These are phyloP conservation scores for Sarocladium strictum DNA, from an alignment of 2,329 filamentous ascomycete genomes.

Conservation along the genomic window DNA sequence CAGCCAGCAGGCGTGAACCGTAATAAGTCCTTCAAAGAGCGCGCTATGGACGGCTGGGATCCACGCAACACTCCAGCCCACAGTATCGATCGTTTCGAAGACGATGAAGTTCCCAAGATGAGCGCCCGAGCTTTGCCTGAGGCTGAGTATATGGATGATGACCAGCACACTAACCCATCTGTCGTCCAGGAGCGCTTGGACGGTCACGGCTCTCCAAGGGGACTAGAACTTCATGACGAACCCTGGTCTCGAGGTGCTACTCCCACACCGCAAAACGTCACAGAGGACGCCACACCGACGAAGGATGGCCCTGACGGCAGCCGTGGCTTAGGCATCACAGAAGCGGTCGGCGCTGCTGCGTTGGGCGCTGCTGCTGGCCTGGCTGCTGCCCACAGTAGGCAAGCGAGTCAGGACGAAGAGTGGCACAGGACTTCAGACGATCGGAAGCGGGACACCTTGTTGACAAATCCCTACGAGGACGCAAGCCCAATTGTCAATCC, in stretches of 20 bases:
- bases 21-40: constrained; percentile 62
- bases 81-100: constrained; percentile 52
- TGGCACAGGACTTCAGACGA: constrained; percentile 58
- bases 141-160: constrained; percentile 61
- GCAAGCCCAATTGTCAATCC: constrained; percentile 56
- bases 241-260: constrained; percentile 50
- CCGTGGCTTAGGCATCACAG: constrained; percentile 38
- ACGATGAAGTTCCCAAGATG: constrained; percentile 50
- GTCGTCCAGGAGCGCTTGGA: constrained; percentile 61
- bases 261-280: constrained; percentile 30
- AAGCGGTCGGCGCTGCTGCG: constrained; percentile 48
- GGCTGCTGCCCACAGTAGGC: constrained; percentile 42
- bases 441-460: constrained; percentile 58
- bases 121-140: constrained; percentile 69
- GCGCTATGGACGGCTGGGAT: constrained; percentile 49
- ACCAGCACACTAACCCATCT: constrained; percentile 80
- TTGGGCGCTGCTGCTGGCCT: constrained; percentile 43
- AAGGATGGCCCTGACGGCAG: constrained; percentile 16
- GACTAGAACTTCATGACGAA: constrained; percentile 5
- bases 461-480: constrained; percentile 63
- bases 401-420: constrained; percentile 55
- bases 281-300: constrained; percentile 16
- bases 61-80: constrained; percentile 52
- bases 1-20: constrained; percentile 47
- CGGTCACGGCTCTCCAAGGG: constrained; percentile 26